Conservation (phyloP, 176 grass and related monocot genomes). For the barley (Hordeum vulgare) region DNA sequence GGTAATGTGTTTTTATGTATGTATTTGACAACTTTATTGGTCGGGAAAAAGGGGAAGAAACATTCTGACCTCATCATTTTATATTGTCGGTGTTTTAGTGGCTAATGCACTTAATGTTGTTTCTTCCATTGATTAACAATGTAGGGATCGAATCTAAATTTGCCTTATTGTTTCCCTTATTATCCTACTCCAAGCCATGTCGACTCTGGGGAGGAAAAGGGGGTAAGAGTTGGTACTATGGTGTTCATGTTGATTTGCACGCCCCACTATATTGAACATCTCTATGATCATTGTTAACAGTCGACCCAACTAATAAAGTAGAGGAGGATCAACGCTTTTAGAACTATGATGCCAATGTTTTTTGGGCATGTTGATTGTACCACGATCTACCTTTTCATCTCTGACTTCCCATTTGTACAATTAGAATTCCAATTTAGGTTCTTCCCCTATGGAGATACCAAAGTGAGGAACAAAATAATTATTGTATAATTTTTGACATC, state of each 20-base stretch:
- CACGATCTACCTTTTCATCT: neutral
- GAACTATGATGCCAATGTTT: neutral
- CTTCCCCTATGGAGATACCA: neutral
- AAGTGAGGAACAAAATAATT: neutral
- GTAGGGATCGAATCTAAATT: no score
- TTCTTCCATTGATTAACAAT: no score
- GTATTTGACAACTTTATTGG: no score
- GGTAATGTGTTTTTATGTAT: no score
- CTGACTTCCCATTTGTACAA: neutral
- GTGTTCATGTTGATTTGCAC: no score
- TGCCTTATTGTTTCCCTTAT: neutral
- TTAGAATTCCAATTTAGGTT: neutral
- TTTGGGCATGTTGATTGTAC: neutral
- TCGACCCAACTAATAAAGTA: neutral
- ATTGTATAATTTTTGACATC: neutral
- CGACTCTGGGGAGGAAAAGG: neutral
- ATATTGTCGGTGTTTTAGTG: no score
- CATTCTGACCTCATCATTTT: no score
- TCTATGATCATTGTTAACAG: neutral
- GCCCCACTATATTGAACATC: no score
- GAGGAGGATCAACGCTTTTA: neutral
- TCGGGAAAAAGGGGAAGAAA: no score
- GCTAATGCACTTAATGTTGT: no score
- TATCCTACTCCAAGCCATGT: neutral
- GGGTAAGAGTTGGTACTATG: neutral